Percentiles rank a stretch among this genome's conserved stretches.
Conservation (phyloP, 2,329 filamentous ascomycete species). For the Elsinoe ampelina region DNA sequence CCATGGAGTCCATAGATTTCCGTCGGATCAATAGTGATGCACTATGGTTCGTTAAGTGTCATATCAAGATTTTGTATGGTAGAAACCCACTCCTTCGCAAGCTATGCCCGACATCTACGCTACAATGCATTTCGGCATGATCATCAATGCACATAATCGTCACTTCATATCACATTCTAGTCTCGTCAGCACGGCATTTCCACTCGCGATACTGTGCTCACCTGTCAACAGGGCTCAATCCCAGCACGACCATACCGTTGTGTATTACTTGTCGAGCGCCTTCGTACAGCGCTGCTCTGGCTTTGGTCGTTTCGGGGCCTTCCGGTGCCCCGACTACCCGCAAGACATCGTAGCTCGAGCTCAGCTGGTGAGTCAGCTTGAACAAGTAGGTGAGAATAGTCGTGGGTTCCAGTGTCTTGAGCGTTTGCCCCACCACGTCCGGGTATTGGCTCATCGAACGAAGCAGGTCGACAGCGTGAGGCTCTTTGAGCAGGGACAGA, state of each 20-base stretch:
- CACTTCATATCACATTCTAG: background rate
- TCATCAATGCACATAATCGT: too few relatives aligned
- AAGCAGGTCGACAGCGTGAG: slow-evolving; percentile 63
- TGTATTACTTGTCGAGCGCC: slow-evolving; percentile 63
- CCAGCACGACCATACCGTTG: slow-evolving; percentile 76
- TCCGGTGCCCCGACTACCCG: slow-evolving; percentile 68
- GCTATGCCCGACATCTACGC: too few relatives aligned
- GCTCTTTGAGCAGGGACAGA: slow-evolving; percentile 58
- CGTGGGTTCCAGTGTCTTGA: slow-evolving; percentile 71
- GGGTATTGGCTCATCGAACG: slow-evolving; percentile 75
- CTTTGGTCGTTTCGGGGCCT: slow-evolving; percentile 52
- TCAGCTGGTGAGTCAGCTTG: slow-evolving; percentile 75
- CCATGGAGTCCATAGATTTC: too few relatives aligned
- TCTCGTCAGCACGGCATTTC: background rate
- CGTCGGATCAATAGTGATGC: too few relatives aligned
- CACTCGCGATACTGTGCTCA: background rate
- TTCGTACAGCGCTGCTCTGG: slow-evolving; percentile 70
- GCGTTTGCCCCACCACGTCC: slow-evolving; percentile 71
- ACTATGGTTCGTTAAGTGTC: too few relatives aligned
- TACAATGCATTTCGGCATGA: too few relatives aligned
- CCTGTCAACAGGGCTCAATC: slow-evolving; percentile 63
- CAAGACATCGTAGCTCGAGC: slow-evolving; percentile 66
- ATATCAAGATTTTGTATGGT: too few relatives aligned
- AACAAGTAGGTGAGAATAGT: slow-evolving; percentile 66
- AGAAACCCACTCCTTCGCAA: too few relatives aligned